Percentiles rank a stretch among this genome's conserved stretches.
phyloP scores from a whole-genome alignment of 2,329 filamentous ascomycete species.

The Simplicillium sp. region DNA sequence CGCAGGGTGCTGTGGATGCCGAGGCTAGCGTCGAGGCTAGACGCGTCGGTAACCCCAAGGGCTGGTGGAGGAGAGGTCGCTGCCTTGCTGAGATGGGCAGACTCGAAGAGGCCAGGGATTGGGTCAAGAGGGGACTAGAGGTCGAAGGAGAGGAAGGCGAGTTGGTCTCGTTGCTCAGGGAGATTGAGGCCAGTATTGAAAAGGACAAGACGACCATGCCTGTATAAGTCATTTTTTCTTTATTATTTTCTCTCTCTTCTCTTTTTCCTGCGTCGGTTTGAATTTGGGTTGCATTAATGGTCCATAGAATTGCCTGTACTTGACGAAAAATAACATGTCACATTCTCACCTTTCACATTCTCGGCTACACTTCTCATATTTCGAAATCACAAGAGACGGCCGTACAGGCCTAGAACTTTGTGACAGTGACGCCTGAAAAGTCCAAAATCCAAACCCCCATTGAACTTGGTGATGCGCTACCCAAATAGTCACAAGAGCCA shows the following conservation, averaged over 20 bases:
- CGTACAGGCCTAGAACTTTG: too few relatives aligned
- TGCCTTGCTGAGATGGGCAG: constrained; percentile 88
- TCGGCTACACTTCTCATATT: not conserved
- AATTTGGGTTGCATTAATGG: constrained; percentile 1
- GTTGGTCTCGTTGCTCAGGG: constrained; percentile 53
- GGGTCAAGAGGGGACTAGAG: constrained; percentile 70
- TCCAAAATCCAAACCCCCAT: too few relatives aligned
- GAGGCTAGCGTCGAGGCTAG: constrained; percentile 83
- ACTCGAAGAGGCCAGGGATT: constrained; percentile 70
- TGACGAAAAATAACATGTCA: too few relatives aligned
- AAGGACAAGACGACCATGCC: constrained; percentile 21
- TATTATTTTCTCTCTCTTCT: not conserved
- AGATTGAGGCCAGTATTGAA: constrained; percentile 42
- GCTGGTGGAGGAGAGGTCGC: constrained; percentile 81
- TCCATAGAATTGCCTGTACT: too few relatives aligned
- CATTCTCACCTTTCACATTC: not conserved
- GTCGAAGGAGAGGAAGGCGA: constrained; percentile 66
- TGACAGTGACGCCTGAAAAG: too few relatives aligned
- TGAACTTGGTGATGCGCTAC: too few relatives aligned
- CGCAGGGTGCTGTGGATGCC: constrained; percentile 79
- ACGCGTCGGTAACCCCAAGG: constrained; percentile 81
- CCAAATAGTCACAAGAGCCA: too few relatives aligned
- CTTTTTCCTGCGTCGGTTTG: not conserved
- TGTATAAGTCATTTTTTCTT: too few relatives aligned
- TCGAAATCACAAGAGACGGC: too few relatives aligned